Evolutionary conservation across 2,329 filamentous ascomycete species (phyloP).

Genomic region (Aspergillus felis): DNA sequence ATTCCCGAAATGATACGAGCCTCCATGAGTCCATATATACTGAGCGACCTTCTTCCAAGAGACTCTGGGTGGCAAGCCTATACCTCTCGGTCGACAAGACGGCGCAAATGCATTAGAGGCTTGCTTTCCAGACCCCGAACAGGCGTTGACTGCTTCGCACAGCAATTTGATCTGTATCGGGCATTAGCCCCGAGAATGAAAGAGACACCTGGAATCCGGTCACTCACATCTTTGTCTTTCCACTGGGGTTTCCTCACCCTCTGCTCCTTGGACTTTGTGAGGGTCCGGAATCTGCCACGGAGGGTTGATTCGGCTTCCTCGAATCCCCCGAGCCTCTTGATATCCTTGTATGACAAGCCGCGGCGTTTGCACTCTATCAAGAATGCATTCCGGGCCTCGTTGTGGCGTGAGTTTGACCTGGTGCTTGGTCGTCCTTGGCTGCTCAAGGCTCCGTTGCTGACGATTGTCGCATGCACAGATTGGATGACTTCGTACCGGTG

Average conservation of each 20-base stretch:
- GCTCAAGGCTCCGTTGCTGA: background rate
- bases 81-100: constrained; percentile 3
- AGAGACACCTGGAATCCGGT: background rate
- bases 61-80: constrained; percentile 40
- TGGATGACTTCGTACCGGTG: background rate
- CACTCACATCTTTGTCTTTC: constrained; percentile 42
- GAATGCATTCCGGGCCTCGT: constrained; percentile 33
- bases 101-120: background rate
- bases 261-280: constrained; percentile 45
- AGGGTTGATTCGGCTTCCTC: constrained; percentile 47
- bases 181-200: constrained; percentile 1
- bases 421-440: background rate
- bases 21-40: constrained; percentile 50
- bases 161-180: constrained; percentile 36
- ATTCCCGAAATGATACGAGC: constrained; percentile 58
- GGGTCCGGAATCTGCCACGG: constrained; percentile 43
- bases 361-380: constrained; percentile 39
- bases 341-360: constrained; percentile 46
- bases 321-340: constrained; percentile 42
- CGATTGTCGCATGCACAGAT: background rate
- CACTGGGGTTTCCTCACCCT: constrained; percentile 45
- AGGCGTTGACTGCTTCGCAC: constrained; percentile 34
- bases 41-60: constrained; percentile 58
- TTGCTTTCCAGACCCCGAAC: constrained; percentile 14
- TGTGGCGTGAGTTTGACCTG: constrained; percentile 12